Base-by-base conservation (phyloP, 2,329 filamentous ascomycete species). In the Fusarium lateritium region DNA sequence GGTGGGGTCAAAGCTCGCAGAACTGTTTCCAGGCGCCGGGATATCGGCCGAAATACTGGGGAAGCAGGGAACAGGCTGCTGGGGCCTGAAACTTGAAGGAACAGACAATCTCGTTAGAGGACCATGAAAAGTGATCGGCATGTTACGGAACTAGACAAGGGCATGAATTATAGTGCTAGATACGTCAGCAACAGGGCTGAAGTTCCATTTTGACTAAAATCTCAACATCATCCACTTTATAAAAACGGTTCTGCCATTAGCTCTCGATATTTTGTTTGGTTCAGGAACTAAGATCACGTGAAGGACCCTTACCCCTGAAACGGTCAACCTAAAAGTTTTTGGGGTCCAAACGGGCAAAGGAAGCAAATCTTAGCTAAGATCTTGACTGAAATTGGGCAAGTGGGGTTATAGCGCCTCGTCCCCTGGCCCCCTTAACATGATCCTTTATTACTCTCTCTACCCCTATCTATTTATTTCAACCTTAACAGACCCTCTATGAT, bases 181-280 rank as follows among this genome's bases (percentile, higher is more conserved):
- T 45, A 53, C 45, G 53, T 65, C 60, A 21, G 49, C 49, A 65
- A 59, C 59, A 64, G 52, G 44, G 51, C 60, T 65, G 36, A 59
- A 38, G 55, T 65, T 56, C 58, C 42, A 45, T 26, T 17, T 64
- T 34, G 26, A 51, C 19, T 42, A 6, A 46, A 45, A 31, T 21
- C 14, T 62, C 46, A 33, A 24, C 11, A 55, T 22, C 10, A 11
- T 22, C 15, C 57, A 54, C 47, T 54, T 60, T 59, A 24, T 17
- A 11, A 26, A 11, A 31, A 55, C 42, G n/a, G 33, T n/a, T 8
- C 24, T 10, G 8, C 11, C 15, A 6, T n/a, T 45, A 26, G 17
- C 15, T 24, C n/a, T 31, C 28, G 9, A 11, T 10, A 28, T 31
- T 31, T 6, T 50, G 15, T 19, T 63, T 49, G 21, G 22, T 8